Conservation (phyloP, 2,329 filamentous ascomycete genomes). For the Cercospora nicotianae region DNA sequence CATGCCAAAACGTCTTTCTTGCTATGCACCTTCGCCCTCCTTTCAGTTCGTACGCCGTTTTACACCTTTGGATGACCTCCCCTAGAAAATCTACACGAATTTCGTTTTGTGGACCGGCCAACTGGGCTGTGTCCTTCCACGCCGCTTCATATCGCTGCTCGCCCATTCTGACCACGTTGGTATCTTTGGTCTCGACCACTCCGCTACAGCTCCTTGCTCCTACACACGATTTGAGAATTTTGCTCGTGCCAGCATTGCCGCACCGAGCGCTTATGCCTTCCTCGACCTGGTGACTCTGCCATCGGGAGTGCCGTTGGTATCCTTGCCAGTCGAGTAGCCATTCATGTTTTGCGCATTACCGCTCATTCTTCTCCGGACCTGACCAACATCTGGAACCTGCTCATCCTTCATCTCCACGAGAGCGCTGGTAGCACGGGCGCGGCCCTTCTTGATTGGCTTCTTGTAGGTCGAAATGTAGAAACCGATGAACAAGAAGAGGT, state of each 20-base stretch:
- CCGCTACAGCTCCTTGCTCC: background rate
- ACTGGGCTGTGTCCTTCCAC: slow-evolving; percentile 1
- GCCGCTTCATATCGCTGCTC: background rate
- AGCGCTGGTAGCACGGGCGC: slow-evolving; percentile 78
- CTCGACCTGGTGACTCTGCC: slow-evolving; percentile 65
- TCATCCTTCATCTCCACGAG: slow-evolving; percentile 80
- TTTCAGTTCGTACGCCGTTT: slow-evolving; percentile 8
- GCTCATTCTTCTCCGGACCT: slow-evolving; percentile 55
- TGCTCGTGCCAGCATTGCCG: background rate
- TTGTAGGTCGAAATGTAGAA: slow-evolving; percentile 98
- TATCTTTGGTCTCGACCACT: background rate
- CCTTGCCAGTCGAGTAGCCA: slow-evolving; percentile 39
- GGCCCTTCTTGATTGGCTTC: slow-evolving; percentile 72
- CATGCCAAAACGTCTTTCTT: slow-evolving; percentile 10
- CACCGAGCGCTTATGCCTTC: slow-evolving; percentile 58
- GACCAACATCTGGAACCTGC: slow-evolving; percentile 58
- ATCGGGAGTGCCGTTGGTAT: slow-evolving; percentile 53
- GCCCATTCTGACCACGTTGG: background rate
- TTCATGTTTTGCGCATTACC: slow-evolving; percentile 39
- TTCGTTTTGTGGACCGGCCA: slow-evolving; percentile 5
- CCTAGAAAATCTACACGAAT: slow-evolving; percentile 14
- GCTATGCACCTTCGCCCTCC: slow-evolving; percentile 7
- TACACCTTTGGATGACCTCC: background rate
- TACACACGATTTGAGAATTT: background rate
- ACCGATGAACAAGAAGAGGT: slow-evolving; percentile 96